Evolutionary conservation across 352 stramenopile genomes (phyloP), one percentile per base, ranked within the genome.

Genomic region (Phytophthora capsici): DNA sequence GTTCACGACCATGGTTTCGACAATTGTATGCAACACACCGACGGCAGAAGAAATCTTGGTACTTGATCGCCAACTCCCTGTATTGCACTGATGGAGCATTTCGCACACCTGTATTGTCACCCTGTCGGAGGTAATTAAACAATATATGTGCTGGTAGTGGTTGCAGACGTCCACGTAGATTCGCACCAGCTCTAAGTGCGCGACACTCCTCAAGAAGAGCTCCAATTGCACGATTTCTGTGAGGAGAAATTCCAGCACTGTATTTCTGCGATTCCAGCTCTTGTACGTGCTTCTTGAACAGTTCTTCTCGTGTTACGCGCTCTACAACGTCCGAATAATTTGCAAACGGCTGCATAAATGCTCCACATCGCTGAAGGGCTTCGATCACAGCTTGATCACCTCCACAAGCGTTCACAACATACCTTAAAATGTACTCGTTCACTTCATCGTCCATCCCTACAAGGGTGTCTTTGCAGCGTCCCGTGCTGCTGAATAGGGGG

Each of bases 21-120:
- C 87, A 95, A 53, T 86, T 91, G 73, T 91, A 95, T 36, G 58
- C 41, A 49, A 77, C 90, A 66, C 87, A 95, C n/a, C 77, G 81
- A 6, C 85, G 81, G 43, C 87, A 95, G 38, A 93, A 93, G 26
- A 90, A 78, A 19, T 79, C 61, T 36, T 76, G 76, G 34, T 88
- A 91, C 23, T 69, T 74, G 0, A 43, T 41, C 2, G 73, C 69
- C 57, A 89, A 23, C 6, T 72, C 63, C 17, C 57, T 60, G 49
- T 52, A 77, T 36, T 70, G 53, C 22, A 56, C 16, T 6, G 64
- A 77, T 3, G 59, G 28, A 41, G 64, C 54, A 17, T 40, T n/a
- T 52, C 69, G 64, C 20, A 77, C 14, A 16, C 60, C 58, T 30
- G 49, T 50, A 10, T 53, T n/a, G 30, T 34, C 54, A 40, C 16